Evolutionary conservation across 148 eudicot species (phyloP).

Genomic region (Cornus suecica): DNA sequence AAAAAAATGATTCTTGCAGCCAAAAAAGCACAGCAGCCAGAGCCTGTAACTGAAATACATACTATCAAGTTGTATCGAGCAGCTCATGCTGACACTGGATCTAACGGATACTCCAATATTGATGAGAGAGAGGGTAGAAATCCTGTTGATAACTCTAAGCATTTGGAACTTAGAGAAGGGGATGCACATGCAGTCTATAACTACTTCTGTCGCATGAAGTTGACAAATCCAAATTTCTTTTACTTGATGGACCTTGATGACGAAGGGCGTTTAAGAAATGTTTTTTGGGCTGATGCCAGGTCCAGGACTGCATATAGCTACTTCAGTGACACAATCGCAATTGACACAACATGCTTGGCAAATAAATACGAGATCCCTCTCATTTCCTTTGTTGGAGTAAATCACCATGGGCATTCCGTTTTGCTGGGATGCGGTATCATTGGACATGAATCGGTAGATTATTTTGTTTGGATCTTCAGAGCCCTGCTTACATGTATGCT

Average conservation of each 20-base stretch:
- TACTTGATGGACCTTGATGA: slow-evolving; percentile 36
- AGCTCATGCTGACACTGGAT: slow-evolving; percentile 18
- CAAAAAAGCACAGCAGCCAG: slow-evolving; percentile 24
- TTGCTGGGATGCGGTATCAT: slow-evolving; percentile 41
- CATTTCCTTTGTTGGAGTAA: slow-evolving; percentile 33
- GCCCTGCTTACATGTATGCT: slow-evolving; percentile 34
- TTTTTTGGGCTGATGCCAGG: slow-evolving; percentile 45
- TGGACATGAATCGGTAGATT: slow-evolving; percentile 33
- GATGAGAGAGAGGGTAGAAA: slow-evolving; percentile 21
- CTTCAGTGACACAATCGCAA: slow-evolving; percentile 26
- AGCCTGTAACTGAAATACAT: slow-evolving; percentile 27
- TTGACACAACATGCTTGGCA: slow-evolving; percentile 35
- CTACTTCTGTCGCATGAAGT: slow-evolving; percentile 42
- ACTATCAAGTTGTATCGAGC: slow-evolving; percentile 34
- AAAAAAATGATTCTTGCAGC: slow-evolving; percentile 37
- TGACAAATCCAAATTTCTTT: slow-evolving; percentile 38
- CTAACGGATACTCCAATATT: slow-evolving; percentile 14
- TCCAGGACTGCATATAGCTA: slow-evolving; percentile 32
- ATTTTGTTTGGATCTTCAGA: slow-evolving; percentile 31
- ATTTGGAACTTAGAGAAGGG: slow-evolving; percentile 37
- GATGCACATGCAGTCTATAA: slow-evolving; percentile 35
- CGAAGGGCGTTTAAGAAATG: slow-evolving; percentile 30
- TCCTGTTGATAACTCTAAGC: slow-evolving; percentile 25
- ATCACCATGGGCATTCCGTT: slow-evolving; percentile 33
- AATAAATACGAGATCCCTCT: slow-evolving; percentile 36